Percentiles rank a stretch among this genome's conserved stretches.
Evolutionary conservation across 2,329 filamentous ascomycete species (phyloP).

Genomic region (Zymoseptoria ardabiliae): DNA sequence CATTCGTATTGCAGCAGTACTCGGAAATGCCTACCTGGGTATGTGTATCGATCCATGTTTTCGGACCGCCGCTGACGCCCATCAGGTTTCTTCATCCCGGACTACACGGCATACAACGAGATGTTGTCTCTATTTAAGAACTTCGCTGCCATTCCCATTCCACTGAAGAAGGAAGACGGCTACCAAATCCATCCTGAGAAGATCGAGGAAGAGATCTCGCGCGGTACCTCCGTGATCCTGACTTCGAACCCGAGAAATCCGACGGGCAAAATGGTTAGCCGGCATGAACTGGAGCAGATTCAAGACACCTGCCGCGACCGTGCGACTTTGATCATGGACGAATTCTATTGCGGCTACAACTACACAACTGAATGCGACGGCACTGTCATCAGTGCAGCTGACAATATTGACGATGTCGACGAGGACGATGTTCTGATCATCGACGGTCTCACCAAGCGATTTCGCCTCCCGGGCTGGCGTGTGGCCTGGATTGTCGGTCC

Average conservation of each 20-base stretch:
- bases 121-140: slow-evolving; percentile 95
- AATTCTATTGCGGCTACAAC: slow-evolving; percentile 92
- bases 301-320: slow-evolving; percentile 88
- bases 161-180: slow-evolving; percentile 73
- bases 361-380: slow-evolving; percentile 91
- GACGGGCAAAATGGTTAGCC: slow-evolving; percentile 77
- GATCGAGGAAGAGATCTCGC: slow-evolving; percentile 59
- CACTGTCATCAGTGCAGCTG: slow-evolving; percentile 76
- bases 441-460: slow-evolving; percentile 92
- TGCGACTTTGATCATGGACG: slow-evolving; percentile 87
- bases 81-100: slow-evolving; percentile 50
- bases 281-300: slow-evolving; percentile 79
- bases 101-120: slow-evolving; percentile 96
- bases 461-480: slow-evolving; percentile 91
- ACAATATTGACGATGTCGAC: slow-evolving; percentile 84
- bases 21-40: slow-evolving; percentile 75
- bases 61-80: not conserved
- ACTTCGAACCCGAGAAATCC: slow-evolving; percentile 95
- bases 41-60: slow-evolving; percentile 54
- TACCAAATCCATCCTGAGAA: slow-evolving; percentile 93
- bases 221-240: slow-evolving; percentile 62
- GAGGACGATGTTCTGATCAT: slow-evolving; percentile 81
- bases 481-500: slow-evolving; percentile 94
- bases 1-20: slow-evolving; percentile 87
- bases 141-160: slow-evolving; percentile 80